These are phyloP conservation scores for Thalassiosira livingstoniorum DNA, from an alignment of 352 stramenopile genomes.

Conservation along the genomic window DNA sequence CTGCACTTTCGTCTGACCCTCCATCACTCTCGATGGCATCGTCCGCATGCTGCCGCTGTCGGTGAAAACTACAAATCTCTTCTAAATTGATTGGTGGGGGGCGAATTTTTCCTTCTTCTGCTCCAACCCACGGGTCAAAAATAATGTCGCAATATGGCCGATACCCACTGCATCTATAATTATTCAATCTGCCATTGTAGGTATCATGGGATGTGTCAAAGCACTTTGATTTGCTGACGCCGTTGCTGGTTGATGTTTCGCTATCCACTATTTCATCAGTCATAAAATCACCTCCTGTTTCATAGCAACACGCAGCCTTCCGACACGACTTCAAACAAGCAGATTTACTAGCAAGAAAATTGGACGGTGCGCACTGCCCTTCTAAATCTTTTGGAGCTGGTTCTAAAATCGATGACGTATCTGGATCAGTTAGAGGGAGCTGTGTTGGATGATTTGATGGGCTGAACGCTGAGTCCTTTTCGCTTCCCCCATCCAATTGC, in stretches of 20 bases:
- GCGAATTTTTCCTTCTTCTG: slow-evolving; percentile 9
- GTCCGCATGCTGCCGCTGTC: not conserved
- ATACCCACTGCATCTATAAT: not conserved
- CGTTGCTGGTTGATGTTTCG: too few relatives aligned
- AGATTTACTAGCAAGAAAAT: slow-evolving; percentile 15
- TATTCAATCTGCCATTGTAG: not conserved
- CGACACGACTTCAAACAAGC: slow-evolving; percentile 3
- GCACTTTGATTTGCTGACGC: not conserved
- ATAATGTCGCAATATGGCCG: slow-evolving; percentile 15
- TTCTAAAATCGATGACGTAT: too few relatives aligned
- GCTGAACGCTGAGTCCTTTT: too few relatives aligned
- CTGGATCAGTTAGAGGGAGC: too few relatives aligned
- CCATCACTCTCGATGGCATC: not conserved
- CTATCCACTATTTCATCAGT: too few relatives aligned
- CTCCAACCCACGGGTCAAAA: not conserved
- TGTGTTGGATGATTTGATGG: too few relatives aligned
- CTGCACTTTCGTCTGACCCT: not conserved
- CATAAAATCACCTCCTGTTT: not conserved
- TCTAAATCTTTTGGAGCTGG: slow-evolving; percentile 21
- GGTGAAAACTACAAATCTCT: slow-evolving; percentile 1
- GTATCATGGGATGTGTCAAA: slow-evolving; percentile 15
- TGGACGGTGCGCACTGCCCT: slow-evolving; percentile 13
- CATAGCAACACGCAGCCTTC: slow-evolving; percentile 12
- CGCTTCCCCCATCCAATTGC: too few relatives aligned
- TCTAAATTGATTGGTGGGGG: slow-evolving; percentile 13